Evolutionary conservation across 1,284 basidiomycete species (phyloP).

Genomic region (Sanghuangporus weigelae): DNA sequence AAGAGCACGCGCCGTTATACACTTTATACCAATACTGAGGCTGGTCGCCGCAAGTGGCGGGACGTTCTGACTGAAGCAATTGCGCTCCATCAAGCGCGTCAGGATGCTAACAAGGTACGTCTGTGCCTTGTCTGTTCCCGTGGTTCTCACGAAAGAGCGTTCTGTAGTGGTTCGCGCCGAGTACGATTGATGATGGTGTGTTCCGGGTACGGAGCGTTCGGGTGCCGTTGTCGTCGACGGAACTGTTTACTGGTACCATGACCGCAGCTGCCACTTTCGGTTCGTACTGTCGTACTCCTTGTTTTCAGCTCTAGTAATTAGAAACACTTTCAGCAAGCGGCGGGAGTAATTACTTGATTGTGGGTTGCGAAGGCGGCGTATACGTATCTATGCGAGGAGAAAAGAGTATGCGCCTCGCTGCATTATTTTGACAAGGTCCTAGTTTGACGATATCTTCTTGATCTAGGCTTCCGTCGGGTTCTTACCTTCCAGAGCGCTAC

Average conservation of each 20-base stretch:
- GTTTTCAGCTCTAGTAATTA: slow-evolving; percentile 6
- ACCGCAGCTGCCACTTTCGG: slow-evolving; percentile 56
- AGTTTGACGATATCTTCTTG: not conserved
- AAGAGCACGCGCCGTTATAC: slow-evolving; percentile 58
- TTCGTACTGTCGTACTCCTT: slow-evolving; percentile 31
- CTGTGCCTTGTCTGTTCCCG: not conserved
- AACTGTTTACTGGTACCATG: slow-evolving; percentile 50
- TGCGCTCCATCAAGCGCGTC: slow-evolving; percentile 51
- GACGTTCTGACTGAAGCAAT: slow-evolving; percentile 55
- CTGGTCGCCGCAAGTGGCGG: slow-evolving; percentile 55
- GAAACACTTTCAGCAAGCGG: slow-evolving; percentile 34
- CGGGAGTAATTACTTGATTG: slow-evolving; percentile 50
- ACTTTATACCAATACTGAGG: slow-evolving; percentile 57
- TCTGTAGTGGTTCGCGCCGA: slow-evolving; percentile 60
- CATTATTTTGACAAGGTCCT: not conserved
- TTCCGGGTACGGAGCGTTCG: slow-evolving; percentile 45
- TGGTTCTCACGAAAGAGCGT: slow-evolving; percentile 3
- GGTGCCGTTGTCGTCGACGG: slow-evolving; percentile 26
- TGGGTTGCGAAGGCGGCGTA: slow-evolving; percentile 61
- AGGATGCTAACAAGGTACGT: slow-evolving; percentile 67
- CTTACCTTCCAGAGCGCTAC: slow-evolving; percentile 43
- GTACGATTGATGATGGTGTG: slow-evolving; percentile 50
- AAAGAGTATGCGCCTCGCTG: slow-evolving; percentile 35
- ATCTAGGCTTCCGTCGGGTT: slow-evolving; percentile 50
- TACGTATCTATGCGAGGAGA: slow-evolving; percentile 52